Evolutionary conservation across 2,329 filamentous ascomycete species (phyloP).

Genomic region (Penicillium sp.): DNA sequence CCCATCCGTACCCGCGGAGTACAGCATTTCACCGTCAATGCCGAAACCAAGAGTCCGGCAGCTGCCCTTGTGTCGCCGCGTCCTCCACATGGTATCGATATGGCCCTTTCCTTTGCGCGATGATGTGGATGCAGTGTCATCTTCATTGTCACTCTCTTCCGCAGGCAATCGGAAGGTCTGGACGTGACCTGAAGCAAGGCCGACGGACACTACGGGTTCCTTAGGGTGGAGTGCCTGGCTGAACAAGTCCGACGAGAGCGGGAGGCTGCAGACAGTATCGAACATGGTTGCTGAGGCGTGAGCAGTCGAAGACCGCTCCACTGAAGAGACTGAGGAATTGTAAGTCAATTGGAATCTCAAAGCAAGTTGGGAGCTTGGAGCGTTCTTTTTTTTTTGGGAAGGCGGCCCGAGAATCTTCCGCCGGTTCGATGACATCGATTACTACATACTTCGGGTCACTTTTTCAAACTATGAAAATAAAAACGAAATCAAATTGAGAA

Average conservation of each 20-base stretch:
- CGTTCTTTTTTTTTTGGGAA: constrained; percentile 17
- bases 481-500: not conserved
- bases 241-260: constrained; percentile 81
- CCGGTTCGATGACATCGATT: constrained; percentile 10
- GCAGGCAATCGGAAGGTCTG: constrained; percentile 72
- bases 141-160: constrained; percentile 46
- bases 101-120: constrained; percentile 62
- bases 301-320: not conserved
- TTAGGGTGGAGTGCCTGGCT: constrained; percentile 78
- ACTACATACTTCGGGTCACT: too few relatives aligned
- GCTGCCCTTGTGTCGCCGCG: constrained; percentile 86
- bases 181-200: constrained; percentile 78
- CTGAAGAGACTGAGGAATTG: not conserved
- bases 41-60: constrained; percentile 77
- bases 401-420: constrained; percentile 18
- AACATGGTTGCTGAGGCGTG: constrained; percentile 57
- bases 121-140: constrained; percentile 40
- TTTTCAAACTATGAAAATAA: not conserved
- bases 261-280: constrained; percentile 85
- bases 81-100: constrained; percentile 81
- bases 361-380: constrained; percentile 8
- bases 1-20: constrained; percentile 58
- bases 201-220: constrained; percentile 78
- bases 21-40: constrained; percentile 66
- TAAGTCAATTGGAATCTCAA: not conserved